These are phyloP conservation scores for Xerocomellus chrysenteron DNA, from an alignment of 768 basidiomycete genomes.

Conservation along the genomic window DNA sequence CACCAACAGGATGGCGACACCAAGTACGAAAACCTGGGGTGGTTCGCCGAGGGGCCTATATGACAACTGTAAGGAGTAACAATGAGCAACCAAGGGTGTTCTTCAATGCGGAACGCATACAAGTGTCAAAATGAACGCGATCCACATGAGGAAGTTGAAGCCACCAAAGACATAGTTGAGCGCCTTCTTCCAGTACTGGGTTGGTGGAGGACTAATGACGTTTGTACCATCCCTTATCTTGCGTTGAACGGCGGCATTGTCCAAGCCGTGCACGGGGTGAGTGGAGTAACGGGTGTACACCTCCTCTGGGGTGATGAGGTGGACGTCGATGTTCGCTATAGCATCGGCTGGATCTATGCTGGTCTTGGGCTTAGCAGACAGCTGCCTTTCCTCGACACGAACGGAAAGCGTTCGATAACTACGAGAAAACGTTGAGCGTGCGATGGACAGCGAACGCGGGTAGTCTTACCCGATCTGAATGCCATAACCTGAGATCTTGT, in stretches of 20 bases:
- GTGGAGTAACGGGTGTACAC: slow-evolving; percentile 46
- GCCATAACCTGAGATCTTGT: slow-evolving; percentile 22
- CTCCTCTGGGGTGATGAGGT: slow-evolving; percentile 41
- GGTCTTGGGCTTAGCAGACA: slow-evolving; percentile 15
- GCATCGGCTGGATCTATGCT: slow-evolving; percentile 35
- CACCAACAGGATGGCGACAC: slow-evolving; percentile 47
- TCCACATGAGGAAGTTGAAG: slow-evolving; percentile 55
- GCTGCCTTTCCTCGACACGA: slow-evolving; percentile 35
- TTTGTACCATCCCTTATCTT: slow-evolving; percentile 41
- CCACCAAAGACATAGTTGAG: slow-evolving; percentile 55
- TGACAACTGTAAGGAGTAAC: slow-evolving; percentile 39
- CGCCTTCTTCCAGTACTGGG: slow-evolving; percentile 48
- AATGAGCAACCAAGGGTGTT: background rate
- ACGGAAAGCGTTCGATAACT: slow-evolving; percentile 46
- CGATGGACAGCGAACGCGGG: background rate
- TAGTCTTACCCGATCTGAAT: slow-evolving; percentile 28
- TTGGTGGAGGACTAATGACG: slow-evolving; percentile 45
- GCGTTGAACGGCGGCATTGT: slow-evolving; percentile 39
- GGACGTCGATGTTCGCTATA: slow-evolving; percentile 48
- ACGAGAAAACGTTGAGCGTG: background rate
- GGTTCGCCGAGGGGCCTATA: slow-evolving; percentile 48
- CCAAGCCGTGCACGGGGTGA: slow-evolving; percentile 44
- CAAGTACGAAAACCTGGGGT: slow-evolving; percentile 43
- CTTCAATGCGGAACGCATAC: slow-evolving; percentile 22
- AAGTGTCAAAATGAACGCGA: slow-evolving; percentile 46